Base-by-base conservation (phyloP, 495 filamentous ascomycete genomes). In the Jackrogersella multiformis region DNA sequence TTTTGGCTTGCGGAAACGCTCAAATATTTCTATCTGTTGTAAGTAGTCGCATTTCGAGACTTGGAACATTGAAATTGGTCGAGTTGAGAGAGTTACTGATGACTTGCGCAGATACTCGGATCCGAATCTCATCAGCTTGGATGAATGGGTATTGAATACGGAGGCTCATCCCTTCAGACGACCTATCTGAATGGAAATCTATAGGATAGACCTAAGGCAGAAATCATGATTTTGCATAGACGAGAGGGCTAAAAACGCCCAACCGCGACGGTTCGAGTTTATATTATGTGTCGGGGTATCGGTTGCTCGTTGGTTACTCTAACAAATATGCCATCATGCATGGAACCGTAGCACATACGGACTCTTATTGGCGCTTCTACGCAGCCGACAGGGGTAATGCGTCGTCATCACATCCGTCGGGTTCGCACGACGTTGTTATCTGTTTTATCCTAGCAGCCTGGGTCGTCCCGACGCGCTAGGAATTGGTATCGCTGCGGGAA, bases 1-100 rank as follows among this genome's bases (percentile, higher is more conserved):
- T 90, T 89, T 68, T 90, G 87, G 83, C 74, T 85, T 55, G 89
- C 91, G 5, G 92, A 96, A 77, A 95, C 93, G 15, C 78, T 96
- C 63, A 99, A 97, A 73, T 97, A 98, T 74, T 96, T 97, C 63
- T 98, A 95, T 68, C 74, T 97, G 62, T 82, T 97, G 60, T 99
- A 93, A 76, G 89, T 86, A 18, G 86, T 89, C 56, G 13, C 36
- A 9, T 44, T 24, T 30, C 2, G 8, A n/a, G n/a, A n/a, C n/a
- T n/a, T n/a, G n/a, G n/a, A n/a, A 39, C 5, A 26, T 13, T 4
- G 2, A 16, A 46, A 2, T 24, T 3, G 5, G 4, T 48, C 8
- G 12, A 38, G 9, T 16, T 10, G 21, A 45, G 21, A 45, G 4
- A 58, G 8, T 49, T 54, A 20, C 51, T 62, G 46, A 72, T 56